Conservation (phyloP, 768 basidiomycete genomes). For the Rhizopogon vinicolor region DNA sequence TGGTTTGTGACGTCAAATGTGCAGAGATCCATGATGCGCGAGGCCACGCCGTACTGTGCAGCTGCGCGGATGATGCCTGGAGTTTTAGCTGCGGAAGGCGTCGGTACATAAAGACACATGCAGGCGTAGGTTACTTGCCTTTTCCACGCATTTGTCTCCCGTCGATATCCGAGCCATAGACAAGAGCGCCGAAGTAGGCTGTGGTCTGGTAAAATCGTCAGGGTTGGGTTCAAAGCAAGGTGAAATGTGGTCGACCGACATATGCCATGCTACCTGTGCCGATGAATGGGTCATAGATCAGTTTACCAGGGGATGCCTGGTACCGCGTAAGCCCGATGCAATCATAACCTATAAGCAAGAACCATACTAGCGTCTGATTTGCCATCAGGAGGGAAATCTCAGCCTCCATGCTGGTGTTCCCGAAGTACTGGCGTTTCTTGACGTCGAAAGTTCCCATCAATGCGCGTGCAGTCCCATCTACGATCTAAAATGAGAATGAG, state of each 20-base stretch:
- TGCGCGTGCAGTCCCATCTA: constrained; percentile 62
- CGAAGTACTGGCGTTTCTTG: constrained; percentile 86
- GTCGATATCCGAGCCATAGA: constrained; percentile 94
- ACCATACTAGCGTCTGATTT: constrained; percentile 79
- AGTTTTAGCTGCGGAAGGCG: constrained; percentile 24
- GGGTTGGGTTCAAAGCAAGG: not conserved
- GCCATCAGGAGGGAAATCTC: constrained; percentile 96
- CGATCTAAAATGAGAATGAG: constrained; percentile 34
- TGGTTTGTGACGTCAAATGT: constrained; percentile 92
- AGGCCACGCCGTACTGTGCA: constrained; percentile 72
- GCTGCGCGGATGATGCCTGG: constrained; percentile 82
- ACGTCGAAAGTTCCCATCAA: constrained; percentile 75
- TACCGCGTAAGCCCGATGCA: not conserved
- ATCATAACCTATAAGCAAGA: not conserved
- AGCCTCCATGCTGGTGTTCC: constrained; percentile 97
- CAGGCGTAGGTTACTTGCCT: constrained; percentile 37
- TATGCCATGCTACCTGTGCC: constrained; percentile 93
- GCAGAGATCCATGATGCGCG: constrained; percentile 75
- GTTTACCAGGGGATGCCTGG: constrained; percentile 82
- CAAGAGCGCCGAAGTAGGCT: constrained; percentile 82
- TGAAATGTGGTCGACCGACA: constrained; percentile 36
- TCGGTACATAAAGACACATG: not conserved
- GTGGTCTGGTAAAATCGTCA: constrained; percentile 48
- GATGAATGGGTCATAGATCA: constrained; percentile 94
- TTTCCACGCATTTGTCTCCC: constrained; percentile 97